These are phyloP conservation scores for Ophiostoma populinum DNA, from an alignment of 2,329 filamentous ascomycete species.

Conservation along the genomic window DNA sequence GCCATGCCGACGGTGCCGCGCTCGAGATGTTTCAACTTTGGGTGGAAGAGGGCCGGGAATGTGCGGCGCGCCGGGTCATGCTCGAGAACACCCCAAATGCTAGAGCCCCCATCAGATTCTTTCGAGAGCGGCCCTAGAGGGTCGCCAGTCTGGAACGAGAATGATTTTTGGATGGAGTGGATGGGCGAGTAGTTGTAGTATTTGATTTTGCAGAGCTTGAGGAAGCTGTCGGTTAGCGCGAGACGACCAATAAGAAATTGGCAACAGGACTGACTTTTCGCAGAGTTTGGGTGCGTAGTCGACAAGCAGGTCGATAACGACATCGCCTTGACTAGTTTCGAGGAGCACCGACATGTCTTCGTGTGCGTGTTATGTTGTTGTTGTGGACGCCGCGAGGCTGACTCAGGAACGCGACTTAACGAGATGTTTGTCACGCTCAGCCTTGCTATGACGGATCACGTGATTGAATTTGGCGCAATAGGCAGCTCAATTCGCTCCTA, in stretches of 20 bases:
- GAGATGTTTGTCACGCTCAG: no score
- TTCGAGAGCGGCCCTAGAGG: conserved; percentile 72
- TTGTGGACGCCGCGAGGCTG: neutral
- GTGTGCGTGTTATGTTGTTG: neutral
- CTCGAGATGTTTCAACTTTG: conserved; percentile 75
- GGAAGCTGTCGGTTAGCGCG: conserved; percentile 43
- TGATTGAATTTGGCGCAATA: no score
- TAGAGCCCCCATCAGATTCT: conserved; percentile 80
- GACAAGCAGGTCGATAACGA: conserved; percentile 83
- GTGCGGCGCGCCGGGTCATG: conserved; percentile 50
- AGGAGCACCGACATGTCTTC: conserved; percentile 71
- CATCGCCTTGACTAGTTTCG: conserved; percentile 83
- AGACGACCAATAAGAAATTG: neutral
- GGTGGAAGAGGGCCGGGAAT: conserved; percentile 70
- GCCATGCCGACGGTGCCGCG: conserved; percentile 95
- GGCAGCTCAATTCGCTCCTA: no score
- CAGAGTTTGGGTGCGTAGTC: conserved; percentile 82
- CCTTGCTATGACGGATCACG: no score
- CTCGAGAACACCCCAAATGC: conserved; percentile 75
- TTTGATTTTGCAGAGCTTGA: conserved; percentile 97
- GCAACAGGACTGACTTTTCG: conserved; percentile 59
- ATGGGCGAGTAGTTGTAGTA: conserved; percentile 97
- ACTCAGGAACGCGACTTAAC: no score
- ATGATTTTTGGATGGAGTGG: conserved; percentile 83
- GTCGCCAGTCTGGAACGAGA: conserved; percentile 92